Conservation (phyloP, 192 early-diverging fungal species). For the Coemansia sp. region DNA sequence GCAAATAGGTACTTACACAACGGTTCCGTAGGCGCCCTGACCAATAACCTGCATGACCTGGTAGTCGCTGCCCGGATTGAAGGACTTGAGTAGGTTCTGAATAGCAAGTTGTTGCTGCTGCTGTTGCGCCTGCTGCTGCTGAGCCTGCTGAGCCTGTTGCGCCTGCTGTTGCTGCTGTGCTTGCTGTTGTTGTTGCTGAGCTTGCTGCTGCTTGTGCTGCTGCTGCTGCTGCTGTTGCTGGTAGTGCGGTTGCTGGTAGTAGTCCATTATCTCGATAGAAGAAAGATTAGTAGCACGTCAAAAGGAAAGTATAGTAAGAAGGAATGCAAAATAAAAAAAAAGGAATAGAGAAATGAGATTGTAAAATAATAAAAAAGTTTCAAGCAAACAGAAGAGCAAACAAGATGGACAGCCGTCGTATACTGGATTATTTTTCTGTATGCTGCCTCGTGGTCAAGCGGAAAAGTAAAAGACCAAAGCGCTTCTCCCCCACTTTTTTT, state of each 20-base stretch:
- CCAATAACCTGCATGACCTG: slow-evolving; percentile 84
- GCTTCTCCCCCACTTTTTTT: not conserved
- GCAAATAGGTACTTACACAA: slow-evolving; percentile 66
- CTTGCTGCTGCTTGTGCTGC: slow-evolving; percentile 33
- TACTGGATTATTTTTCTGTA: not conserved
- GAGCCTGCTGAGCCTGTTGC: slow-evolving; percentile 42
- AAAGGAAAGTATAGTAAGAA: slow-evolving; percentile 11
- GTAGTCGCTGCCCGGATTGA: slow-evolving; percentile 82
- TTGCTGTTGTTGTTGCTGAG: slow-evolving; percentile 23
- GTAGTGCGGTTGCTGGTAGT: slow-evolving; percentile 15
- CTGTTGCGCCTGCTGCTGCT: slow-evolving; percentile 52
- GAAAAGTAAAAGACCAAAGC: slow-evolving; percentile 4
- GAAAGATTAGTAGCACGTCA: slow-evolving; percentile 10
- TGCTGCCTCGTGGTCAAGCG: not conserved
- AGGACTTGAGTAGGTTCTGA: slow-evolving; percentile 59
- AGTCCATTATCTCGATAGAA: slow-evolving; percentile 30
- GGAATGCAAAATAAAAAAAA: slow-evolving; percentile 14
- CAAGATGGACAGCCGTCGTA: not conserved
- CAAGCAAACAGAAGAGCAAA: slow-evolving; percentile 13
- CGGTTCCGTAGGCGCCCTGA: slow-evolving; percentile 91
- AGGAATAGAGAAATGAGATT: slow-evolving; percentile 10
- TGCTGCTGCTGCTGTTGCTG: slow-evolving; percentile 9
- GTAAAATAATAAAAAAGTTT: slow-evolving; percentile 17
- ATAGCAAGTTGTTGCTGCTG: slow-evolving; percentile 46
- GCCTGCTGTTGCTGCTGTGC: slow-evolving; percentile 28